Evolutionary conservation across 106 monocot genomes (phyloP).

Genomic region (Agapanthus africanus): DNA sequence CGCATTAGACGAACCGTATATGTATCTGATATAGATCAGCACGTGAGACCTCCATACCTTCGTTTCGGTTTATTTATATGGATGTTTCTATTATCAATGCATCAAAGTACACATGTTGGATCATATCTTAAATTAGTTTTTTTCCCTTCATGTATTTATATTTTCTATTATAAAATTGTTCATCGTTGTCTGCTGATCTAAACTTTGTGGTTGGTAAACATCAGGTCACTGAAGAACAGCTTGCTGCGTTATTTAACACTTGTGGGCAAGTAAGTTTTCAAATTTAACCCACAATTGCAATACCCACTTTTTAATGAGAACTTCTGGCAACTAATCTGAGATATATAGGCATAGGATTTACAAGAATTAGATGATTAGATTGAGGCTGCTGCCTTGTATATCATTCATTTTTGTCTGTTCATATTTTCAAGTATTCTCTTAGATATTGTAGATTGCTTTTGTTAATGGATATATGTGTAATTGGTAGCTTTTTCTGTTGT

Average conservation of each 20-base stretch:
- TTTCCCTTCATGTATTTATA: not conserved
- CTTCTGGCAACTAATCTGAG: no score
- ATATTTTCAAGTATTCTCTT: no score
- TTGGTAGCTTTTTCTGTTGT: no score
- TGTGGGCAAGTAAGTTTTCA: conserved; percentile 71
- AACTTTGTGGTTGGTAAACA: conserved; percentile 7
- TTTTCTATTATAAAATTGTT: not conserved
- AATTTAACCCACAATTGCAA: no score
- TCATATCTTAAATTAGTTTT: not conserved
- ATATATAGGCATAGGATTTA: no score
- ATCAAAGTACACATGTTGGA: no score
- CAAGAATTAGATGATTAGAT: no score
- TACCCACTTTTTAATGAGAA: no score
- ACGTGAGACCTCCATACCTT: conserved; percentile 36
- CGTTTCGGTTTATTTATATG: conserved; percentile 1
- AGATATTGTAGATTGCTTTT: no score
- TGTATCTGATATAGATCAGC: conserved; percentile 82
- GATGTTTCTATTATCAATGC: not conserved
- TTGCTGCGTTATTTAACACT: conserved; percentile 62
- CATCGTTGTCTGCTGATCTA: conserved; percentile 5
- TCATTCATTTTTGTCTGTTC: no score
- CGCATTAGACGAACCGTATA: conserved; percentile 77
- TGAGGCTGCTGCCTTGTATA: no score
- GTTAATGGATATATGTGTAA: no score
- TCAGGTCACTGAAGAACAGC: conserved; percentile 86